Base-by-base conservation (phyloP, 2,329 filamentous ascomycete genomes). In the Ambrosiella cleistominuta region DNA sequence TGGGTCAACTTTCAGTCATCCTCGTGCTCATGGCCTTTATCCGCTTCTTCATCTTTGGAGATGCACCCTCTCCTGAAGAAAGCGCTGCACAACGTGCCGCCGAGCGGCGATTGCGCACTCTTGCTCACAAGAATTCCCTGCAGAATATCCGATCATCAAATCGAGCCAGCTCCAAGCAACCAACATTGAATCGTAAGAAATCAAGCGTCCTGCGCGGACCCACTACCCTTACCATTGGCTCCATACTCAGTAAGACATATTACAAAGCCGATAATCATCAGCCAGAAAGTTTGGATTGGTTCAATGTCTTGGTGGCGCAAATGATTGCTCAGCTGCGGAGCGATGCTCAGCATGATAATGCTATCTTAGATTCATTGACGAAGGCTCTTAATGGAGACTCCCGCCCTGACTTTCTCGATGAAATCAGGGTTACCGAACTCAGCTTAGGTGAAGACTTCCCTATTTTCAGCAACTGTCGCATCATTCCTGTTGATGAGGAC, bases 31-130 rank as follows among this genome's bases (percentile, higher is more conserved):
- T 89, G 63, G 88, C 86, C 64, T 97, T 98, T 72, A 97, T 98
- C 71, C 95, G 95, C 69, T 98, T 96, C 80, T 98, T 98, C 79
- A 97, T 98, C 67, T 97, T 98, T 68, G 93, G 93, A 65, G 93
- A 97, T 67, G 82, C 88, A 4, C 88, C 89, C 0, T 88, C 86
- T 1, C 78, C 88, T 61, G 89, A 95, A 62, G 82, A 85, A 57
- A 87, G 85, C 17, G 87, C 88, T 11, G 77, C 87, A 7, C 74
- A 85, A 49, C 81, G 86, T 63, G 87, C 86, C 60, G 83, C 84
- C 9, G 83, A 88, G 64, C 81, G 87, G 35, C 81, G 83, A 60
- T 81, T 84, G 56, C 77, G 85, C 62, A 86, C 85, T 1, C 75
- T 89, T 58, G 82, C 85, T 27, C 88, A 95, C 70, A 82, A 83